Evolutionary conservation across 2,329 filamentous ascomycete species (phyloP), one percentile per base, ranked within the genome.

Genomic region (Fusarium mexicanum): DNA sequence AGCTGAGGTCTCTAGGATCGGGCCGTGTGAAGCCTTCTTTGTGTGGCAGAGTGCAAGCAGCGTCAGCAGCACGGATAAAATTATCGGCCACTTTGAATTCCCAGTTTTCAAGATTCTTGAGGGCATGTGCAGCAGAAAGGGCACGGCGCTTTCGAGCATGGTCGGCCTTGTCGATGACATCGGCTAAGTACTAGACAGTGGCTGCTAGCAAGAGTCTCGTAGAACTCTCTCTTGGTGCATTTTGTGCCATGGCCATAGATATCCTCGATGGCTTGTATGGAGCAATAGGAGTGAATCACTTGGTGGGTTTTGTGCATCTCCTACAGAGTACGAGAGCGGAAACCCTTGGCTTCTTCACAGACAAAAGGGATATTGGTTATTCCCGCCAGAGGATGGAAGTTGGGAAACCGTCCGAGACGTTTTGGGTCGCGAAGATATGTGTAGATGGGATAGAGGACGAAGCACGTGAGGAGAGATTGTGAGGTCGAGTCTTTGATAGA

Each of bases 61-160:
- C 70, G 70, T 89, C 87, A 37, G 85, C 81, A 47, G 84, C 82
- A 20, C 76, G 80, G 57, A 88, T 80, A 33, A 88, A 78, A 18
- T 88, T 89, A 69, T 89, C 86, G 18, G 85, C 85, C 7, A 89
- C 86, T 70, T 88, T 89, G 79, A 85, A 84, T 69, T 89, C 87
- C 87, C 87, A 89, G 11, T 80, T 82, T 73, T 88, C 87, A 2
- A 89, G 84, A 70, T 88, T 88, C 79, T 87, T 87, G 60, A 87
- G 74, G 0, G 87, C 87, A 63, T 88, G 89, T 2, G 87, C 87
- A 1, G 83, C 83, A 6, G 86, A 85, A 7, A 90, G 78, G 4
- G 87, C 81, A 64, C 86, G 86, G 31, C 87, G 84, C 77, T 89
- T 89, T 16, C 85, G 81, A 5, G 84, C 82, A 69, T 90, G 88